Conservation (phyloP, 495 filamentous ascomycete genomes). For the Talaromyces adpressus region DNA sequence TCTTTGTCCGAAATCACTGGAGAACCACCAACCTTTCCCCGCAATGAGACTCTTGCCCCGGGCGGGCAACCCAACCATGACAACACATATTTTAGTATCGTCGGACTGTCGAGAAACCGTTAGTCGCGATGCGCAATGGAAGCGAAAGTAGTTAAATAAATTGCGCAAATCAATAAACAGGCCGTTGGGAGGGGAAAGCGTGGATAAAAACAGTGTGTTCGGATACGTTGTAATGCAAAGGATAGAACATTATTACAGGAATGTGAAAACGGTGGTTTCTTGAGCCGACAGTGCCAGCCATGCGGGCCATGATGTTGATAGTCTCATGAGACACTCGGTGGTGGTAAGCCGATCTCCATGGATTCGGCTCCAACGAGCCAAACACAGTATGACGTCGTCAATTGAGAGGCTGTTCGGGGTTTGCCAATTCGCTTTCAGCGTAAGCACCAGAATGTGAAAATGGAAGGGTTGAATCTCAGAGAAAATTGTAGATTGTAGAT, state of each 20-base stretch:
- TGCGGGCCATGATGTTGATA: constrained; percentile 3
- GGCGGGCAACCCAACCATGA: constrained; percentile 96
- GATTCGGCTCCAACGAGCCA: neutral
- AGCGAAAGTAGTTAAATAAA: neutral
- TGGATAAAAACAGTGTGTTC: neutral
- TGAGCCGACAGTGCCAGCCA: neutral
- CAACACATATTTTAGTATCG: constrained; percentile 92
- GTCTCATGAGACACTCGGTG: neutral
- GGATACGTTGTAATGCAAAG: constrained; percentile 4
- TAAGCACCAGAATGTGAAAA: neutral
- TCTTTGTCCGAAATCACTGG: constrained; percentile 1
- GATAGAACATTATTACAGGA: constrained; percentile 8
- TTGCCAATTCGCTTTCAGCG: neutral
- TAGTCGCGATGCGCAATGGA: neutral
- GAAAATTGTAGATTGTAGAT: neutral
- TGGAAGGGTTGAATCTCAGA: neutral
- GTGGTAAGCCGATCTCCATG: neutral
- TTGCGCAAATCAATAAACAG: neutral
- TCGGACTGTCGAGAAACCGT: constrained; percentile 57
- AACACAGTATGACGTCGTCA: neutral
- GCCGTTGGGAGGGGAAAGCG: neutral
- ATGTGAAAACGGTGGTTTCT: constrained; percentile 4
- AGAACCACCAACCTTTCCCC: constrained; percentile 66
- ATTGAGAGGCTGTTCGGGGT: neutral
- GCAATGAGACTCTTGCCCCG: constrained; percentile 96